Base-by-base conservation (phyloP, 139 green algal species). In the Picochlorum sp. region DNA sequence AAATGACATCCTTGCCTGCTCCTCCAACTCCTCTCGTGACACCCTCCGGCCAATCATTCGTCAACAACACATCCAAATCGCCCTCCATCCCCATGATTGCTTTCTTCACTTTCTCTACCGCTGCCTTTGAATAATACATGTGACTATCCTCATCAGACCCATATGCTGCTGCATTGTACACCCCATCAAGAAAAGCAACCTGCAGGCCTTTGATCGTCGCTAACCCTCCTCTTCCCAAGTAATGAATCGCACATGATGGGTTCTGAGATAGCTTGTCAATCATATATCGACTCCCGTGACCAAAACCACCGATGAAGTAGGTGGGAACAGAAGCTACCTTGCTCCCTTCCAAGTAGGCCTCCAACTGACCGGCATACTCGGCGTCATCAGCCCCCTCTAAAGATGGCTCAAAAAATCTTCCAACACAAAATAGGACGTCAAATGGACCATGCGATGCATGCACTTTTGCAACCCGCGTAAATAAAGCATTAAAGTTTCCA, bases 1-100 rank as follows among this genome's bases (percentile, higher is more conserved):
- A n/a, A 62, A 18, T 1, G 38, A 38, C 1, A 58, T 63, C 62
- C 62, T 30, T 47, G 20, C 28, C 59, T 7, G 20, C 60, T 13
- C 77, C 69, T 38, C 59, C 60, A 51, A 85, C 9, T 2, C 72
- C 73, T 3, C 61, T 65, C 23, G 14, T n/a, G 6, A 91, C 44
- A 3, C 69, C 82, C 15, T 54, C 58, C 4, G 89, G 89, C 89
- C 89, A 96, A 60, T 95, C 83, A 58, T 80, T 86, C 0, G 86
- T 94, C 8, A 96, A 76, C 41, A 95, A 72, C 26, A 96, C 31
- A 63, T 96, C 89, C 16, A 96, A 73, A 34, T 96, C 89, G 0
- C 85, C 88, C 24, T 79, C 68, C 13, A 76, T 57, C 7, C 68
- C 31, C 9, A 68, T 55, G 47, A 90, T 45, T 15, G 65, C 57